Base-by-base conservation (phyloP, 2,329 filamentous ascomycete species). In the Didymella segeticola region DNA sequence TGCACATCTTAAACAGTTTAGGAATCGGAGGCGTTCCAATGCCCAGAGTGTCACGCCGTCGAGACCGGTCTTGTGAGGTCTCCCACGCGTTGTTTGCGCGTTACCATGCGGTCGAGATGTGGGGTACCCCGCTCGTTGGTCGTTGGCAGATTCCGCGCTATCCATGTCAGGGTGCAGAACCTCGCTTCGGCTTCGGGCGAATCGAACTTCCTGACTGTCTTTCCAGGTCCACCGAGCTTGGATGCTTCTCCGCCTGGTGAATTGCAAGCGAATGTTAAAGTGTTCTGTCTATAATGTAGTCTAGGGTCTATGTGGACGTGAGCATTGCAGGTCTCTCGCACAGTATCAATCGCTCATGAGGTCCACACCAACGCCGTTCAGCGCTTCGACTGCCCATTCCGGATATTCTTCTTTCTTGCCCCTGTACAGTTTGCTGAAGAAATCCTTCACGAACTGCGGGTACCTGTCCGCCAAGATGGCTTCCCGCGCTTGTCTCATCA, bases 401-500 rank as follows among this genome's bases (percentile, higher is more conserved):
- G 96, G 95, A 70, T 91, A 92, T 48, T 83, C 83, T 11, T 78
- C 75, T 75, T 83, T 84, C 63, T 88, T 81, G 14, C 60, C 47
- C 11, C 83, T 71, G 72, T 97, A 93, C 55, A 92, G 77, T 53
- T 85, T 83, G 2, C 74, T 79, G 76, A 99, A 99, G 78, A 96
- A 98, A 27, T 83, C 77, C 62, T 79, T 86, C 57, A 97, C 72
- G 66, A 95, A 96, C 2, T 80, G 83, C 1, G 95, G 93, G 72
- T 89, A 98, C 45, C 80, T 77, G 70, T 96, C 92, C 57, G 88
- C 88, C 7, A 96, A 78, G 58, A 98, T 91, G 14, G 95, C 87
- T 58, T 90, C 81, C 55, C 93, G 83, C 11, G 86, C 84, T 56
- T 84, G 79, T 17, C 82, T 80, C 92, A 98, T 97, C 64, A 99